Evolutionary conservation across 805 yeast species (phyloP).

Genomic region (Helenozyma rhizophorensis): DNA sequence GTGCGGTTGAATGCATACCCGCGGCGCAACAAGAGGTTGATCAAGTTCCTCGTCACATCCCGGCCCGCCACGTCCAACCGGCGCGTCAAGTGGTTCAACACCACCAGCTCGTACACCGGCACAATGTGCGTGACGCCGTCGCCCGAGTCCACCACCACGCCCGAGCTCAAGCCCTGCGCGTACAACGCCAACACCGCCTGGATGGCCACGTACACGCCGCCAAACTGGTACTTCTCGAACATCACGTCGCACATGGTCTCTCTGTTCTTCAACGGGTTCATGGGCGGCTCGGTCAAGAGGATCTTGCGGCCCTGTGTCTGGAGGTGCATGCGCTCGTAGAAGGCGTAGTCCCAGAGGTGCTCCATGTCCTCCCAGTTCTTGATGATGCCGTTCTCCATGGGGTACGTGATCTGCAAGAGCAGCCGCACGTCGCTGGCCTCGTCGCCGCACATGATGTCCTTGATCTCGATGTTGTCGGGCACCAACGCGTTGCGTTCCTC

Average conservation of each 20-base stretch:
- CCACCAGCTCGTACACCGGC: slow-evolving; percentile 96
- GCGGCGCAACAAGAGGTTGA: slow-evolving; percentile 84
- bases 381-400: slow-evolving; percentile 98
- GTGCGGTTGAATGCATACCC: slow-evolving; percentile 98
- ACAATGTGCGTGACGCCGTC: slow-evolving; percentile 98
- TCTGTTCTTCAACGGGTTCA: slow-evolving; percentile 90
- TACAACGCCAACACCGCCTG: slow-evolving; percentile 97
- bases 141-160: slow-evolving; percentile 98
- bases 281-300: slow-evolving; percentile 93
- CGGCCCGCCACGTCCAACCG: slow-evolving; percentile 97
- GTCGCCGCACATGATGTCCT: slow-evolving; percentile 96
- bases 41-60: slow-evolving; percentile 94
- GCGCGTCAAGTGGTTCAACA: slow-evolving; percentile 87
- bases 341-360: slow-evolving; percentile 96
- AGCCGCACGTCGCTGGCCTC: slow-evolving; percentile 92
- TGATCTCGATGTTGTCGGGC: slow-evolving; percentile 67
- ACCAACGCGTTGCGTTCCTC: slow-evolving; percentile 69
- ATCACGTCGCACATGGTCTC: slow-evolving; percentile 88
- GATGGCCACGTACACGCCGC: slow-evolving; percentile 92
- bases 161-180: slow-evolving; percentile 94
- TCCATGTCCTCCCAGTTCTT: slow-evolving; percentile 98
- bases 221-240: slow-evolving; percentile 87
- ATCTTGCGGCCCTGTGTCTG: slow-evolving; percentile 74
- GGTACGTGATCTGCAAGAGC: slow-evolving; percentile 87
- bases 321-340: slow-evolving; percentile 82